These are phyloP conservation scores for Colletotrichum truncatum DNA, from an alignment of 2,329 filamentous ascomycete species.

Conservation along the genomic window DNA sequence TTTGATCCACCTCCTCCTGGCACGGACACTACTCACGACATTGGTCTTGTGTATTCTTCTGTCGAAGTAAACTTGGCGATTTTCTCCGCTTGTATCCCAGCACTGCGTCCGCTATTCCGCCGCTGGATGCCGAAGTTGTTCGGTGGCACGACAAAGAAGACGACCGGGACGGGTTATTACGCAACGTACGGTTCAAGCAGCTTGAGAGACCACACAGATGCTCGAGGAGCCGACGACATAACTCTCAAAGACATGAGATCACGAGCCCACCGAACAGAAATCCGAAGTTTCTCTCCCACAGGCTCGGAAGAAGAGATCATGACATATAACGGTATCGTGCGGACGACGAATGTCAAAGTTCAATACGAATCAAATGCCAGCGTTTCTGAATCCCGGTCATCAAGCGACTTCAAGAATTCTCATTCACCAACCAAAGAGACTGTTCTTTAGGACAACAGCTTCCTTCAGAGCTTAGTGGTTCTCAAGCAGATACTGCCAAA, in stretches of 20 bases:
- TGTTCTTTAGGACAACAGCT: too few species aligned
- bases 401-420: background rate
- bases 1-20: too few species aligned
- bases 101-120: conserved; percentile 43
- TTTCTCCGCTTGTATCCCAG: conserved; percentile 45
- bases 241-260: conserved; percentile 36
- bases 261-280: conserved; percentile 41
- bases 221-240: conserved; percentile 3
- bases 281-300: conserved; percentile 43
- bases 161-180: conserved; percentile 29
- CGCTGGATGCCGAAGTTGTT: conserved; percentile 32
- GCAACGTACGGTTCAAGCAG: conserved; percentile 31
- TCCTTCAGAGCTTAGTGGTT: too few species aligned
- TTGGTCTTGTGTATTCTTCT: conserved; percentile 39
- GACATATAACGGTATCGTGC: conserved; percentile 49
- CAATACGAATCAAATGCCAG: background rate
- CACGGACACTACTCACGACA: background rate
- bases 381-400: background rate
- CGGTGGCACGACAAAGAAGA: background rate
- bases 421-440: background rate
- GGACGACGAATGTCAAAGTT: conserved; percentile 9
- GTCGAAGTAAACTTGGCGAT: conserved; percentile 49
- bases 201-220: conserved; percentile 32
- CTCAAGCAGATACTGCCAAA: too few species aligned
- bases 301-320: conserved; percentile 50